These are phyloP conservation scores for Aquilaria yunnanensis DNA, from an alignment of 345 rosid genomes.

Conservation along the genomic window DNA sequence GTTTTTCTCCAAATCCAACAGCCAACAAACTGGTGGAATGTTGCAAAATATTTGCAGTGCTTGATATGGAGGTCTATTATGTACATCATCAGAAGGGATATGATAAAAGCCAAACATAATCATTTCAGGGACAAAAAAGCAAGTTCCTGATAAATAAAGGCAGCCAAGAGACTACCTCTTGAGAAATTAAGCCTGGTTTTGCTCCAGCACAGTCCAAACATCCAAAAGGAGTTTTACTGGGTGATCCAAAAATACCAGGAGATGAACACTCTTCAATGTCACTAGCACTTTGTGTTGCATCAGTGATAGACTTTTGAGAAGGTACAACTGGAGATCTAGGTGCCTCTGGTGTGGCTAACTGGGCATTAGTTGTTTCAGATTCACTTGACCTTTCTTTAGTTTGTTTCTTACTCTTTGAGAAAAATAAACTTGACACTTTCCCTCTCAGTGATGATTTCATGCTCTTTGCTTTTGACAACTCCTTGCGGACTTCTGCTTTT, in stretches of 20 bases:
- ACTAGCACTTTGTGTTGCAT: slow-evolving; percentile 21
- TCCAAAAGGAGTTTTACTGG: slow-evolving; percentile 18
- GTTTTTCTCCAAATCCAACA: no score
- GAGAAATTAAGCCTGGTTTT: slow-evolving; percentile 25
- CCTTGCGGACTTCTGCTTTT: slow-evolving; percentile 38
- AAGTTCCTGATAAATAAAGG: neutral
- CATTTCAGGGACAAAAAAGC: slow-evolving; percentile 3
- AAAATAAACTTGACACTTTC: slow-evolving; percentile 78
- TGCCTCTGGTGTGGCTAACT: slow-evolving; percentile 24
- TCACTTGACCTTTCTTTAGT: slow-evolving; percentile 42
- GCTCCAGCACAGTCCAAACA: slow-evolving; percentile 18
- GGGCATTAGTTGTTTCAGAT: slow-evolving; percentile 30
- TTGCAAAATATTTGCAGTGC: no score
- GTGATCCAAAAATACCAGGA: slow-evolving; percentile 27
- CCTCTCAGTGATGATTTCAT: slow-evolving; percentile 58
- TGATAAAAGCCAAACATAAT: neutral
- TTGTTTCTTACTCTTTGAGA: slow-evolving; percentile 60
- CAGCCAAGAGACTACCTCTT: slow-evolving; percentile 41
- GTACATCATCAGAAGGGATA: no score
- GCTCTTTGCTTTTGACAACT: slow-evolving; percentile 42
- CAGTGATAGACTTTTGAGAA: slow-evolving; percentile 23
- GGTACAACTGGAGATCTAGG: slow-evolving; percentile 25
- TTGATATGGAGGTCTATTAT: no score
- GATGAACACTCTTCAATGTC: slow-evolving; percentile 31
- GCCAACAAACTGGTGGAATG: no score